Percentiles rank a stretch among this genome's conserved stretches.
Evolutionary conservation across 148 eudicot genomes (phyloP).

Genomic region (Chenopodium suecicum): DNA sequence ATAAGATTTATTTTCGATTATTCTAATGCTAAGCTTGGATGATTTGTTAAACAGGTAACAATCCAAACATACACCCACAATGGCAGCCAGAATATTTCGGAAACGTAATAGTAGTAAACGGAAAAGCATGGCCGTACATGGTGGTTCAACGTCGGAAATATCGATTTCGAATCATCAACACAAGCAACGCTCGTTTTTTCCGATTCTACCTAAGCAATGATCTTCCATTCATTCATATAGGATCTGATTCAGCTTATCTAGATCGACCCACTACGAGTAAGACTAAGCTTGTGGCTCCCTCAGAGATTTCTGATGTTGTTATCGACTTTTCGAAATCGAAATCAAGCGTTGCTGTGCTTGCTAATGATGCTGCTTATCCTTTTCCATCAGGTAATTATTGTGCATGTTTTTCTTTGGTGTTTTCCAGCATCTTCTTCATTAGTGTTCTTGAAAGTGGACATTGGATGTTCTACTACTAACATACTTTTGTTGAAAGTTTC

Average conservation of each 20-base stretch:
- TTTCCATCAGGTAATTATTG: conserved; percentile 48
- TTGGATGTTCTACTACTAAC: neutral
- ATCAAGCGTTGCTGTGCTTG: conserved; percentile 40
- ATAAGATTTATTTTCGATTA: too few relatives aligned
- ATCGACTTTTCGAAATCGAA: conserved; percentile 65
- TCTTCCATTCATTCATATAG: conserved; percentile 55
- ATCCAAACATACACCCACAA: conserved; percentile 81
- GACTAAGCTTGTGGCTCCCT: conserved; percentile 56
- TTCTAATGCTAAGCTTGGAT: neutral
- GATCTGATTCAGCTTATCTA: conserved; percentile 64
- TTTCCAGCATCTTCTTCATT: neutral
- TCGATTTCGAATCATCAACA: conserved; percentile 71
- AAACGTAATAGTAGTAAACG: conserved; percentile 68
- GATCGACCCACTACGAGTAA: conserved; percentile 38
- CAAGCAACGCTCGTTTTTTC: conserved; percentile 81
- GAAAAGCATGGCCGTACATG: conserved; percentile 91
- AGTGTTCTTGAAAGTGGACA: neutral
- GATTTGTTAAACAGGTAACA: conserved; percentile 37
- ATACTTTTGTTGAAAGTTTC: neutral
- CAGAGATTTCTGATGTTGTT: conserved; percentile 71
- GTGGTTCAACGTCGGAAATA: conserved; percentile 64
- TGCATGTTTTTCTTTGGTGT: neutral
- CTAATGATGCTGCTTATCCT: conserved; percentile 65
- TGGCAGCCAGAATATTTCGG: conserved; percentile 97
- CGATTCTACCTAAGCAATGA: conserved; percentile 54